Percentiles rank a stretch among this genome's conserved stretches.
These are phyloP conservation scores for Clitoria ternatea DNA, from an alignment of 306 rosid genomes.

Conservation along the genomic window DNA sequence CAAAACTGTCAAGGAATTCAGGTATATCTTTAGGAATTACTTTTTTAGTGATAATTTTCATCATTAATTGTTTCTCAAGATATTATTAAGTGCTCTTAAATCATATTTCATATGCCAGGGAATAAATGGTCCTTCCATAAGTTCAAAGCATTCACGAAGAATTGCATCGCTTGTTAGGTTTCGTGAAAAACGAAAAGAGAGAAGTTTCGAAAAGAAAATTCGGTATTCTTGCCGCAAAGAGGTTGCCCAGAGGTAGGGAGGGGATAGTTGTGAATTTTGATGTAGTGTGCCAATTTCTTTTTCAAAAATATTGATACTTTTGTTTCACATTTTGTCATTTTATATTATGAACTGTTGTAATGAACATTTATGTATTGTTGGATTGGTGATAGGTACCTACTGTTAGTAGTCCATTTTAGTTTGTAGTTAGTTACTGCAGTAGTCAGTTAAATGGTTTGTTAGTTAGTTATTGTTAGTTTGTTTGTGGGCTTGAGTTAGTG, in stretches of 20 bases:
- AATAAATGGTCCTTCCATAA: slow-evolving; percentile 39
- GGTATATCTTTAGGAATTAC: slow-evolving; percentile 37
- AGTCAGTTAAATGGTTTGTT: no score
- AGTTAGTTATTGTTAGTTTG: no score
- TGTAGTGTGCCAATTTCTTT: background rate
- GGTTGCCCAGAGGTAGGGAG: slow-evolving; percentile 68
- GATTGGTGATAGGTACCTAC: no score
- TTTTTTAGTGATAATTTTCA: background rate
- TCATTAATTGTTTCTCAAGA: background rate
- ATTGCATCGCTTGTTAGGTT: slow-evolving; percentile 76
- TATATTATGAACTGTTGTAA: background rate
- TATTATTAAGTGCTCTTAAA: background rate
- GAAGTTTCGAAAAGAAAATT: slow-evolving; percentile 78
- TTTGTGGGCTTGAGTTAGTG: no score
- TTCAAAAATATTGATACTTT: background rate
- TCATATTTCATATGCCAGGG: slow-evolving; percentile 34
- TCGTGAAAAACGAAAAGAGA: slow-evolving; percentile 75
- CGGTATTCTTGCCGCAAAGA: slow-evolving; percentile 69
- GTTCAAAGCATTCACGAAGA: slow-evolving; percentile 63
- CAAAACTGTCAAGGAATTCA: slow-evolving; percentile 33
- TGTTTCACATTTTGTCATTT: background rate
- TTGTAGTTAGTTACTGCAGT: no score
- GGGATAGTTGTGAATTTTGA: background rate
- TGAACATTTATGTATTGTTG: background rate
- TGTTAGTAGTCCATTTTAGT: no score